Conservation (phyloP, 345 rosid genomes). For the Eucalyptus curtisii region DNA sequence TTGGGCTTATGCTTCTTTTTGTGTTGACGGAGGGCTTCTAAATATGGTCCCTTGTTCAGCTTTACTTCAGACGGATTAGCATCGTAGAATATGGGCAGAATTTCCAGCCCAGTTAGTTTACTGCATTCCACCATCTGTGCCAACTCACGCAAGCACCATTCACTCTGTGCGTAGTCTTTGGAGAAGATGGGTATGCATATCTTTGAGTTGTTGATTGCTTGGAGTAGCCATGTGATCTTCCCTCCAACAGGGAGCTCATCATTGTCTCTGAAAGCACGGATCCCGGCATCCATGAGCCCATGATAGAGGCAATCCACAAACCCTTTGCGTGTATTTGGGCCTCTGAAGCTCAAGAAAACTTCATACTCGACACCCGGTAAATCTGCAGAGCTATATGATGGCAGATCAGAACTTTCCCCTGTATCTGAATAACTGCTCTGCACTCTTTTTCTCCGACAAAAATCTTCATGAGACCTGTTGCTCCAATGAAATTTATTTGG, state of each 20-base stretch:
- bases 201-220: not conserved
- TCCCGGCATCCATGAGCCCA: not conserved
- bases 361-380: not conserved
- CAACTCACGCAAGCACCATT: constrained; percentile 3
- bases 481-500: not conserved
- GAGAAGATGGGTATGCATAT: constrained; percentile 2
- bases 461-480: not conserved
- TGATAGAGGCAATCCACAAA: constrained; percentile 4
- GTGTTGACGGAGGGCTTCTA: not conserved
- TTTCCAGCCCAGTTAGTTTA: not conserved
- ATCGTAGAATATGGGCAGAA: constrained; percentile 1
- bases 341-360: constrained; percentile 6
- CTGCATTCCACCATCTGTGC: constrained; percentile 5
- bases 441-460: not conserved
- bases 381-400: not conserved
- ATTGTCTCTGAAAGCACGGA: constrained; percentile 2
- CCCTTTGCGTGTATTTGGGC: not conserved
- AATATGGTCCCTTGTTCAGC: not conserved
- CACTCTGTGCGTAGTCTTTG: constrained; percentile 1
- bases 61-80: constrained; percentile 1
- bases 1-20: not conserved
- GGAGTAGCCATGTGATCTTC: not conserved
- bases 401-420: not conserved
- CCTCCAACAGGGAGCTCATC: not conserved
- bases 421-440: not conserved